Percentiles rank a stretch among this genome's conserved stretches.
These are phyloP conservation scores for Priceomyces haplophilus DNA, from an alignment of 805 yeast genomes.

Conservation along the genomic window DNA sequence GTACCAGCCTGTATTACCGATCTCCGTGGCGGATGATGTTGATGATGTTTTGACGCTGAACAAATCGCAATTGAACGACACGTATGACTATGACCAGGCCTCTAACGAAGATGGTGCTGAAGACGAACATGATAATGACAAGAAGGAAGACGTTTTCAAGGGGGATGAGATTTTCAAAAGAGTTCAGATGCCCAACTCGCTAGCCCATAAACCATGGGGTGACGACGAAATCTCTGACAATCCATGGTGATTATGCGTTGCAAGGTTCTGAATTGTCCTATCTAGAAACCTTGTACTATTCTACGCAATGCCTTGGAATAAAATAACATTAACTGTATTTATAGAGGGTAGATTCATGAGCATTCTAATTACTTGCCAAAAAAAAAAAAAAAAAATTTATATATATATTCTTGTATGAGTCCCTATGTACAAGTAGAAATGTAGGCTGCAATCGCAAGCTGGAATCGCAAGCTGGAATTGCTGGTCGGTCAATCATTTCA, in stretches of 20 bases:
- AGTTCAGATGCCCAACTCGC: constrained; percentile 46
- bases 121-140: constrained; percentile 20
- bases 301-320: no score
- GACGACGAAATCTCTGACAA: constrained; percentile 51
- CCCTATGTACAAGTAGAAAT: neutral
- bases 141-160: constrained; percentile 20
- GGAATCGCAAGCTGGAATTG: no score
- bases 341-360: no score
- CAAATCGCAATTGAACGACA: constrained; percentile 28
- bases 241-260: constrained; percentile 52
- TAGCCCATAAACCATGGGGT: constrained; percentile 50
- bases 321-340: no score
- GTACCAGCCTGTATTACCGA: constrained; percentile 72
- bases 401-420: no score
- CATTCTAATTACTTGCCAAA: no score
- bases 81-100: constrained; percentile 25
- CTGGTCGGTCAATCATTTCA: constrained; percentile 25
- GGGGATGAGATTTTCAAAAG: constrained; percentile 51
- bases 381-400: no score
- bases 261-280: neutral
- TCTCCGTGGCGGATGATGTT: constrained; percentile 64
- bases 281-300: neutral
- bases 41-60: constrained; percentile 52
- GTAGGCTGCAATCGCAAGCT: no score
- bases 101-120: constrained; percentile 23